Base-by-base conservation (phyloP, 2,329 filamentous ascomycete genomes). In the Ophiostoma ips region DNA sequence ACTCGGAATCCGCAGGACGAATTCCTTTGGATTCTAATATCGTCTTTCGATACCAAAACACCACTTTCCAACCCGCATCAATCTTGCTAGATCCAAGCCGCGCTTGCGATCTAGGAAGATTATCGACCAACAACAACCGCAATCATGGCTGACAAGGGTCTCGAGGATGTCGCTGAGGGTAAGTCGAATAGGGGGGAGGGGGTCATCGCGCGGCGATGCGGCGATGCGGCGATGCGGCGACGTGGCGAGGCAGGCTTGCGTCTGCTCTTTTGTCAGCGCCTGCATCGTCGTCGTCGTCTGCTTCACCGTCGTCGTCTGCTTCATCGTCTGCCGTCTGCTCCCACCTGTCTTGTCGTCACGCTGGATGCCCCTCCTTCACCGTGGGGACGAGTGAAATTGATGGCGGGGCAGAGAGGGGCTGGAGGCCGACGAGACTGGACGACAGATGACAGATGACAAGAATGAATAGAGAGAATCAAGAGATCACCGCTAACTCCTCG, bases 121-220 rank as follows among this genome's bases (percentile, higher is more conserved):
- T 43, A 16, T 69, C 66, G 65, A 64, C 63, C 58, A 65, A 62
- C 62, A 41, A 43, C 63, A 72, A 76, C 73, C 82, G 82, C 87
- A 90, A 95, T 84, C 80, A 96, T 96, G 90, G 90, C 89, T 87
- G 85, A 87, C 64, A 95, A 94, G 79, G 90, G 90, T 79, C 87
- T 96, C 76, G 89, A 95, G 79, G 90, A 96, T 71, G 83, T 95
- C 73, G 84, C 87, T 69, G 88, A 94, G 78, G 80, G 87, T 94
- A 77, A 76, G 87, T 81, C 21, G 33, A 28, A n/a, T 15, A 15
- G 37, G 30, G 36, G 19, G 19, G 30, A 18, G 43, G 21, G 15
- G 31, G 36, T 38, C 16, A 4, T 21, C 18, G 11, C n/a, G 36
- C 36, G 36, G 15, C 16, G 34, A n/a, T n/a, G 15, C 16, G 35